phyloP scores from a whole-genome alignment of 2,329 filamentous ascomycete genomes.

The Bipolaris cookei region DNA sequence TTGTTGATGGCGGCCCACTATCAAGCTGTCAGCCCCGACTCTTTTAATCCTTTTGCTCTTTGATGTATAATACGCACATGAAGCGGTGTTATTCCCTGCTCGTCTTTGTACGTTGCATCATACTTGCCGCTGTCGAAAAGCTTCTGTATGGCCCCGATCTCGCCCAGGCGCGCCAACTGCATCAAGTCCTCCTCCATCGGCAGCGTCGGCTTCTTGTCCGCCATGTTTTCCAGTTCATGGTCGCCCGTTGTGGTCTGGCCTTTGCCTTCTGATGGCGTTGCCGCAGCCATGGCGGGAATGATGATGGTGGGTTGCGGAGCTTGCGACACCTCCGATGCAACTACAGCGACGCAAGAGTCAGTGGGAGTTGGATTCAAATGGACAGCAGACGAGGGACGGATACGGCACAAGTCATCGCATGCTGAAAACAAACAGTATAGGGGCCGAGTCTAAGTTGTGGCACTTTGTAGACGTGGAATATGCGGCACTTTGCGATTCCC shows the following conservation, averaged over 20 bases:
- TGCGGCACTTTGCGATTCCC: constrained; percentile 26
- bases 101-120: constrained; percentile 83
- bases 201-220: constrained; percentile 46
- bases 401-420: constrained; percentile 21
- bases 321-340: constrained; percentile 6
- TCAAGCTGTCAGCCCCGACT: constrained; percentile 15
- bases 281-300: constrained; percentile 37
- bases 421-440: constrained; percentile 2
- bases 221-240: constrained; percentile 49
- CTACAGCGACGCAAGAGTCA: background rate
- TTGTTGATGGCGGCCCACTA: constrained; percentile 99
- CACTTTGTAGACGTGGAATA: constrained; percentile 23
- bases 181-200: constrained; percentile 82
- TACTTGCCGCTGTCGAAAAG: constrained; percentile 83
- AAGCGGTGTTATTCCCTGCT: constrained; percentile 92
- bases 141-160: constrained; percentile 84
- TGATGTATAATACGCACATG: constrained; percentile 66
- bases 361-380: background rate
- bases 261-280: constrained; percentile 29
- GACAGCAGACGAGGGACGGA: background rate
- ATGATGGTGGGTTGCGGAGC: constrained; percentile 5
- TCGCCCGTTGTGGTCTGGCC: constrained; percentile 32
- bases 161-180: constrained; percentile 89
- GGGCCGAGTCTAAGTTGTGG: constrained; percentile 1
- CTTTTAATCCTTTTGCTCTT: background rate